These are phyloP conservation scores for Meripilus lineatus DNA, from an alignment of 1,284 basidiomycete species.

Conservation along the genomic window DNA sequence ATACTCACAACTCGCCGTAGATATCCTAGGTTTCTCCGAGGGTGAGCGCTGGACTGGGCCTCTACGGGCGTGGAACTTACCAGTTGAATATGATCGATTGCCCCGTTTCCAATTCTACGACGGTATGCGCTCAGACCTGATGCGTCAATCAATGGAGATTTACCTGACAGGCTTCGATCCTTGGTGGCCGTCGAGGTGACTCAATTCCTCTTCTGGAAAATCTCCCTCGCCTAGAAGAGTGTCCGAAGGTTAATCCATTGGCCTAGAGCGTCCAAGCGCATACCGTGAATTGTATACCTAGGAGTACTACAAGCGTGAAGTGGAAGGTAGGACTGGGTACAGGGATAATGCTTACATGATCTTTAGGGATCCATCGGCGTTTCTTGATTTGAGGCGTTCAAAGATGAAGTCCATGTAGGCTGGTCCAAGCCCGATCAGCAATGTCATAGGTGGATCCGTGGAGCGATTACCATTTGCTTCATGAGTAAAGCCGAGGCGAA, in stretches of 20 bases:
- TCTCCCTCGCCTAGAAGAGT: conserved; percentile 65
- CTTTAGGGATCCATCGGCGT: conserved; percentile 84
- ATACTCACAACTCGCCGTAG: conserved; percentile 76
- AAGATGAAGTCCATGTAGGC: conserved; percentile 90
- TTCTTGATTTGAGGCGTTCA: conserved; percentile 73
- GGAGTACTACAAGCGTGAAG: neutral
- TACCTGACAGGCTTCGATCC: conserved; percentile 71
- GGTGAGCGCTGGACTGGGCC: no score
- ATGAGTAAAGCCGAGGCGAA: conserved; percentile 85
- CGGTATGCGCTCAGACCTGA: neutral
- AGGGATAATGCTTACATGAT: conserved; percentile 77
- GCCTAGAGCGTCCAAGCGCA: conserved; percentile 9
- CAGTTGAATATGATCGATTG: conserved; percentile 84
- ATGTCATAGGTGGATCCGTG: neutral
- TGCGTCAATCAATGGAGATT: conserved; percentile 9
- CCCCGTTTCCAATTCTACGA: conserved; percentile 80
- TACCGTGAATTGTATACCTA: conserved; percentile 78
- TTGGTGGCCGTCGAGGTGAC: conserved; percentile 85
- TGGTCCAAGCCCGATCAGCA: conserved; percentile 21
- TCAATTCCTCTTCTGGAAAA: conserved; percentile 76
- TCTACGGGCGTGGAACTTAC: no score
- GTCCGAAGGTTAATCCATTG: neutral
- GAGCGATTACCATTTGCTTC: conserved; percentile 69
- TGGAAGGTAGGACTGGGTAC: neutral
- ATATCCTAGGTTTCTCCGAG: no score